Evolutionary conservation across 2,329 filamentous ascomycete genomes (phyloP), one percentile per base, ranked within the genome.

Genomic region (Colletotrichum sp.): DNA sequence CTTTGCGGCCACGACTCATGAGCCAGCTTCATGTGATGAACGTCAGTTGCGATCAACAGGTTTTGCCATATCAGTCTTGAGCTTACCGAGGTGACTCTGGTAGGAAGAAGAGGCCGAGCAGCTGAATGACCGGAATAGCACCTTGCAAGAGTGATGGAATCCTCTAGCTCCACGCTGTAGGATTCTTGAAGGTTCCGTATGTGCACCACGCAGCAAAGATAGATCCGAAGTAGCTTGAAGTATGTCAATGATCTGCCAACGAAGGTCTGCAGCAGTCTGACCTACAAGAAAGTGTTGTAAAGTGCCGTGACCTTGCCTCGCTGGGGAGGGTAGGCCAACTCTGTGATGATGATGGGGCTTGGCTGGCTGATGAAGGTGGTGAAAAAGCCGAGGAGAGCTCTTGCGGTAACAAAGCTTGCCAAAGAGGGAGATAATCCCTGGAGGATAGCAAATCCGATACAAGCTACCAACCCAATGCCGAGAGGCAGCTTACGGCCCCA

Each of bases 41-140:
- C 16, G 34, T 73, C 5, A 73, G 57, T n/a, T 15, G 1, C 9
- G n/a, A 25, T 39, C 16, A 0, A 16, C 32, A 64, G 5, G 13
- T 39, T 19, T 27, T n/a, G 0, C 6, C 7, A 1, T 2, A 0
- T 25, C n/a, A 4, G 16, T 4, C 22, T 19, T 64, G 8, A 64
- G 32, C 71, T 22, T 32, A 70, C 71, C 66, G 57, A 64, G 92
- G 92, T 3, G 90, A 92, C 79, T 93, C 92, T 0, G 92, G 91
- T 1, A 93, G 59, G 19, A 68, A 75, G n/a, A 48, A 77, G 5
- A 67, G 7, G 2, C 72, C 72, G 7, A 77, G 15, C 5, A 77
- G 34, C 12, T 77, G 72, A 6, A 75, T n/a, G 1, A 77, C n/a
- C 2, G 84, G 78, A 91, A 87, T 70, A 86, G 90, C 8, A 87